Base-by-base conservation (phyloP, 73 alveolate genomes). In the Paramecium caudatum region DNA sequence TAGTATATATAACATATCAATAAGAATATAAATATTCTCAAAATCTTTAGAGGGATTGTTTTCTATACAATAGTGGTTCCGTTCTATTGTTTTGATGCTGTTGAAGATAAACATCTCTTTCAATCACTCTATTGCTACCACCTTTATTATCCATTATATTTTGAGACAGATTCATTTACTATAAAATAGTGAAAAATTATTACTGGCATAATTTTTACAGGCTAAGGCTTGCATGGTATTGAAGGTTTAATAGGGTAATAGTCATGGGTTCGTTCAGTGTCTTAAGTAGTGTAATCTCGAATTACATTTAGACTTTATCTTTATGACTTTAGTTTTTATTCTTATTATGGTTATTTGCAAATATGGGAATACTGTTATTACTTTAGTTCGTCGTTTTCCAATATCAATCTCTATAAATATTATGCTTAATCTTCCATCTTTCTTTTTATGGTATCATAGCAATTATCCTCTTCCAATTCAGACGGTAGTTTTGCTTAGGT, bases 391-490 rank as follows among this genome's bases (percentile, higher is more conserved):
- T 74, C 88, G 19, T 74, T 74, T 74, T 74, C 88, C 32, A 74
- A 41, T 6, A 74, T 37, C 15, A 74, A 5, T 43, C 65, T 37
- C 21, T 74, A 15, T 5, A 74, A 15, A 45, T 74, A 74, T 41
- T 74, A 5, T n/a, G 88, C 36, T 74, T 74, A 17, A 74, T 74
- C 88, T 41, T 74, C 88, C 68, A 74, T 37, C 70, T 41, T 74
- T 19, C 68, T 19, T 16, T 74, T 74, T 41, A 74, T 74, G 0
- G 68, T 45, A 16, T 74, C 62, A 74, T 74, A 74, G 5, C 88
- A 74, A 74, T 74, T 43, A n/a, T 74, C 88, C 7, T 74, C 62
- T 45, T 74, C 88, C 21, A 74, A 16, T 74, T 74, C 88, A 19
- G 62, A 39, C 19, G 88, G 88, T 19, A 74, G 43, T 74, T 74